Base-by-base conservation (phyloP, 2,329 filamentous ascomycete species). In the Stagonosporopsis tanaceti region DNA sequence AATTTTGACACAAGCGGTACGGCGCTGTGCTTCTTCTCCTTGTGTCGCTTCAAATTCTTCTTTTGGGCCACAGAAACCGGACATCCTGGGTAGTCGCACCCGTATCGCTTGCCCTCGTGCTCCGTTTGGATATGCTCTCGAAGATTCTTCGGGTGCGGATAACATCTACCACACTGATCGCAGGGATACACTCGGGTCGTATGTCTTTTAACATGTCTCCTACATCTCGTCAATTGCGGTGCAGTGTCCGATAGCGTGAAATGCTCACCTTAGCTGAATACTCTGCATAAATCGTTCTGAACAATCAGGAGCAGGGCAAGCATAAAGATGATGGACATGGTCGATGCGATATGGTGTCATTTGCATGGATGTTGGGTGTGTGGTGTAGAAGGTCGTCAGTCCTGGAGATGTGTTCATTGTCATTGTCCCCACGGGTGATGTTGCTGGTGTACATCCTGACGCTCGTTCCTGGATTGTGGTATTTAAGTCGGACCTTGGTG, bases 1-100 rank as follows among this genome's bases (percentile, higher is more conserved):
- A 1, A 2, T 2, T 1, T n/a, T n/a, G n/a, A n/a, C n/a, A n/a
- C n/a, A n/a, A n/a, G n/a, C n/a, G n/a, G n/a, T n/a, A n/a, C n/a
- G n/a, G 30, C 7, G n/a, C 41, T 2, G 20, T 34, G 42, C 17
- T 24, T 46, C 2, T 34, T 34, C 15, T 35, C 27, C 27, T 53
- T 60, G 35, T 62, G 60, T 46, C 60, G 45, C 35, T 27, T 35
- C 6, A 62, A 11, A 25, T 60, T 60, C 37, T 58, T 62, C 47
- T 56, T 60, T 6, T 62, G 53, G 11, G 53, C 53, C 25, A 57
- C 25, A 17, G 22, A 50, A 5, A 41, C 20, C 2, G 11, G 30
- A 25, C 60, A 62, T 6, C 53, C 53, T 27, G 14, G 6, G 4
- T 56, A 11, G 20, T 62, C 27, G 30, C 60, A 60, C 3, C 8